Evolutionary conservation across 2,329 filamentous ascomycete species (phyloP), one percentile per base, ranked within the genome.

Genomic region (Colletotrichum tropicale): DNA sequence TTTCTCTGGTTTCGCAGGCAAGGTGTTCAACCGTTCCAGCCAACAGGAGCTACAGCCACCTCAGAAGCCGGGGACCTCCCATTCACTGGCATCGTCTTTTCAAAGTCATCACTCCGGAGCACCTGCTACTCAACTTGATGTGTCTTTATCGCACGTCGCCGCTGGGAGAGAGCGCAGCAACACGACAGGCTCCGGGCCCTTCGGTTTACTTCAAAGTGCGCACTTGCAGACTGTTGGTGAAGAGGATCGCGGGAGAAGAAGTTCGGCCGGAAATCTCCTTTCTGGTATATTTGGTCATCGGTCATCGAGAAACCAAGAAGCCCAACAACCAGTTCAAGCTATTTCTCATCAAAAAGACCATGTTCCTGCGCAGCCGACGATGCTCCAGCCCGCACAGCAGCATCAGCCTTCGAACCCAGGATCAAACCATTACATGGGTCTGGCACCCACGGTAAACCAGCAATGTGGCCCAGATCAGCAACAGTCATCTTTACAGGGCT

Each of bases 1-100:
- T 13, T 87, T 90, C 74, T 89, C 88, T 1, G 85, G 82, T 21
- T 70, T 85, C 30, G 81, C 81, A 28, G 79, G 79, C 58, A 82
- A 78, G 21, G 34, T 84, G 55, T 81, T 85, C 65, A 78, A 78
- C 13, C 80, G 82, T 8, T 77, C 64, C 12, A 72, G 68, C 18
- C 78, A 79, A 34, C 77, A 80, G 5, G 78, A 80, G n/a, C 60
- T 75, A 34, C 74, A 67, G 21, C 28, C 60, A 4, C 58, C 79
- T 4, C 71, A 60, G 9, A 77, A 78, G 15, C 75, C 79, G 7
- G 77, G 75, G 8, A 79, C 78, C 12, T 76, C 78, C 16, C 78
- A 80, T 34, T 80, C 80, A 18, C 56, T 70, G 10, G 61, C 77
- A n/a, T 77, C 80, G 3, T 78, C 80, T 10, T 52, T 79, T 16